Conservation (phyloP, 73 alveolate species). For the Diophrys sp. region DNA sequence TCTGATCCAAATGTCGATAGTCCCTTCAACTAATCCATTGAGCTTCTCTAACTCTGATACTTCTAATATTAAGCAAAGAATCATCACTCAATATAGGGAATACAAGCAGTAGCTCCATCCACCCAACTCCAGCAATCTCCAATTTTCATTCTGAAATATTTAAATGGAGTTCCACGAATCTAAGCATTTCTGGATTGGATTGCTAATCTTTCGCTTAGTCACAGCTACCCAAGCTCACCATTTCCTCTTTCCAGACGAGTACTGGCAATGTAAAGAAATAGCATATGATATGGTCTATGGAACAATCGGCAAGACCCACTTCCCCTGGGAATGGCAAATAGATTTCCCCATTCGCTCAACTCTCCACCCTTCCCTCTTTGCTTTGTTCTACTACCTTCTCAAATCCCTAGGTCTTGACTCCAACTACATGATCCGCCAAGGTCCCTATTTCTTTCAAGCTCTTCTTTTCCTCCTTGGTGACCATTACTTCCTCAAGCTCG, state of each 20-base stretch:
- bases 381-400: neutral
- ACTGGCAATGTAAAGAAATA: slow-evolving; percentile 34
- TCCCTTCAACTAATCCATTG: too few relatives aligned
- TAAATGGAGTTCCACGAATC: neutral
- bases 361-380: neutral
- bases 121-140: neutral
- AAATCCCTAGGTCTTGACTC: neutral
- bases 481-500: too few relatives aligned
- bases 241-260: slow-evolving; percentile 40
- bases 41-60: too few relatives aligned
- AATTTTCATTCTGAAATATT: neutral
- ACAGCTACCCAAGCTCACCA: slow-evolving; percentile 5
- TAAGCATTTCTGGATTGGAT: neutral
- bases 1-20: too few relatives aligned
- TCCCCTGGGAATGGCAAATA: neutral
- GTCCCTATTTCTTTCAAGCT: neutral
- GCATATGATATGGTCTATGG: slow-evolving; percentile 34
- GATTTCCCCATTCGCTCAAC: neutral
- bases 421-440: neutral
- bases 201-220: neutral
- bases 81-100: too few relatives aligned
- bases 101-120: neutral
- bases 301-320: neutral
- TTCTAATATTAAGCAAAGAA: too few relatives aligned
- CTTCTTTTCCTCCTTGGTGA: neutral